phyloP scores from a whole-genome alignment of 2,329 filamentous ascomycete genomes.

The Trichoderma guizhouense region DNA sequence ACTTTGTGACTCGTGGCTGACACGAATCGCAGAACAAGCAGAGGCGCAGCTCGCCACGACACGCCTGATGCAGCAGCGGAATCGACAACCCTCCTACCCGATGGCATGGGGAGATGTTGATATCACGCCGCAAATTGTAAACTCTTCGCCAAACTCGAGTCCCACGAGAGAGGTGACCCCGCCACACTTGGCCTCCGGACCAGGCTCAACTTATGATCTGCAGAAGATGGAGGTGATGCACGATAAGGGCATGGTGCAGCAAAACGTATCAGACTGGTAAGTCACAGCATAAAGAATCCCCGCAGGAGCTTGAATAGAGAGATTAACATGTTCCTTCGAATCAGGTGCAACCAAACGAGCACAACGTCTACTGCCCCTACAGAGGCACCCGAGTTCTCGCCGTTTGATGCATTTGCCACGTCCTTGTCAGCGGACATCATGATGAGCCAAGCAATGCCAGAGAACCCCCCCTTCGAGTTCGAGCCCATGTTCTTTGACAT shows the following conservation, averaged over 20 bases:
- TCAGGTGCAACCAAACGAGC: background rate
- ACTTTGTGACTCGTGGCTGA: background rate
- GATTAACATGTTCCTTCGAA: background rate
- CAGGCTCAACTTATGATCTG: background rate
- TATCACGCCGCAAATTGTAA: background rate
- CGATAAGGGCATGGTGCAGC: background rate
- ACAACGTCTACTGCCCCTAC: background rate
- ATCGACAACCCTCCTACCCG: background rate
- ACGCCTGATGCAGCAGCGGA: background rate
- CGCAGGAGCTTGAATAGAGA: background rate
- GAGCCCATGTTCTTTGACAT: background rate
- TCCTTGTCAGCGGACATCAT: background rate
- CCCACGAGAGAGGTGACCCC: background rate
- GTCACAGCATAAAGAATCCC: background rate
- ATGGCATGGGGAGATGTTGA: conserved; percentile 1
- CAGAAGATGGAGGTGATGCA: background rate
- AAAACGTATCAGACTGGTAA: background rate
- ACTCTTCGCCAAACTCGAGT: background rate
- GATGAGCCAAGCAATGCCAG: background rate
- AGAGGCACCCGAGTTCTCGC: background rate
- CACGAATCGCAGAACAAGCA: background rate
- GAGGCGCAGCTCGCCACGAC: conserved; percentile 9
- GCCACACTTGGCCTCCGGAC: background rate
- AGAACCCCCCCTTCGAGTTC: background rate
- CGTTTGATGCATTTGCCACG: background rate